Base-by-base conservation (phyloP, 177 flowering plant genomes). In the Vitis hybrid region DNA sequence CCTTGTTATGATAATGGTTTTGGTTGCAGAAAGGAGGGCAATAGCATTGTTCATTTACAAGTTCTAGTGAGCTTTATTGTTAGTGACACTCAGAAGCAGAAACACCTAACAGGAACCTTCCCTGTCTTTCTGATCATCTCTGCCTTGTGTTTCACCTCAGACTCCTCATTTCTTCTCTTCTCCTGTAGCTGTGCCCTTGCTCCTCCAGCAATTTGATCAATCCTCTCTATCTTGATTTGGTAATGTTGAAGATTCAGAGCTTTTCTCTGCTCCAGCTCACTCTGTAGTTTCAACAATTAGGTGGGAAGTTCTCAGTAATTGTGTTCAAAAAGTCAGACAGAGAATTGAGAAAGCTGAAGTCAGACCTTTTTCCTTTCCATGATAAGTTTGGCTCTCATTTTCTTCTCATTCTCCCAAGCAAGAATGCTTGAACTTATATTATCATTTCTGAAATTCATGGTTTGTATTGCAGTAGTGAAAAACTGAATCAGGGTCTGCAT, bases 401-500 rank as follows among this genome's bases (percentile, higher is more conserved):
- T 88, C 82, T 84, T 93, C 69, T 83, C 81, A n/a, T 74, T 76
- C 76, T 92, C 95, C 98, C 98, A 93, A 13, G 79, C 74, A n/a
- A 71, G 66, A 68, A 91, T 89, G 12, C 74, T 73, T 5, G 85
- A 73, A n/a, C 62, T 82, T 67, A 77, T 72, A 78, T 82, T 85
- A 49, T 81, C 85, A 38, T 80, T 87, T 87, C 98, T 93, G 88
- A 71, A 84, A 78, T 47, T 31, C 33, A 50, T 59, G 33, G 13
- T 61, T 38, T 10, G n/a, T n/a, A 24, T 28, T 15, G 18, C 8
- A 15, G 66, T 15, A 50, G 5, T 62, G 1, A 24, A 38, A 38
- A 55, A 5, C 15, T 55, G 28, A 4, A 14, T 8, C 9, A 5
- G 49, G n/a, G 12, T 31, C 38, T 54, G 47, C 47, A 38, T 28